A percentile compares a stretch with the other conserved stretches of the same genome.
Evolutionary conservation across 2,329 filamentous ascomycete species (phyloP).

Genomic region (Xylariaceae sp.): DNA sequence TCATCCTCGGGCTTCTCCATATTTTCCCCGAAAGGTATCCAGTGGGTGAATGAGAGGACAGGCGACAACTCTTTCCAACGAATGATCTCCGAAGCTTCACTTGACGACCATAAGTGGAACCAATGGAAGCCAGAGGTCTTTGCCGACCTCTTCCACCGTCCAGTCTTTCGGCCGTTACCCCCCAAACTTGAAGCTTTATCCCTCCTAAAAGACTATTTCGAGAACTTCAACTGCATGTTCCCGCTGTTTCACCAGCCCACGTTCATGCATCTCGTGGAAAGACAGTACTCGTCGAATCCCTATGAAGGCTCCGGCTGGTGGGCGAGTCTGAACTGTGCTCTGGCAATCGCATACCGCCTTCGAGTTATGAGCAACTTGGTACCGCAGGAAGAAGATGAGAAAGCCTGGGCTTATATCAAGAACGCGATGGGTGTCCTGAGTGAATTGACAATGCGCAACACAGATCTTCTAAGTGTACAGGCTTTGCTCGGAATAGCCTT

Average conservation of each 20-base stretch:
- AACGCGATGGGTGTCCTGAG: constrained; percentile 92
- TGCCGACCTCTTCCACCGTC: constrained; percentile 80
- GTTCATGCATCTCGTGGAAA: constrained; percentile 94
- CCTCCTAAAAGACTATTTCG: constrained; percentile 87
- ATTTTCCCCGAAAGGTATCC: constrained; percentile 94
- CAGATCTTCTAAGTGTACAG: constrained; percentile 90
- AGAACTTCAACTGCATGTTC: constrained; percentile 99
- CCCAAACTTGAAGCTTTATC: constrained; percentile 83
- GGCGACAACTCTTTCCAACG: constrained; percentile 92
- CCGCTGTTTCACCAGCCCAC: constrained; percentile 96
- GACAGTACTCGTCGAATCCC: constrained; percentile 86
- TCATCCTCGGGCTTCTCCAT: constrained; percentile 98
- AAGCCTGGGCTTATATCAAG: constrained; percentile 93
- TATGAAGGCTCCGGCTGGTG: constrained; percentile 97
- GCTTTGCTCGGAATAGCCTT: constrained; percentile 88
- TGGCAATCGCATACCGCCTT: constrained; percentile 89
- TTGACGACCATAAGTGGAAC: constrained; percentile 92
- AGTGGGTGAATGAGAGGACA: constrained; percentile 97
- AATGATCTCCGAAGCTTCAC: constrained; percentile 87
- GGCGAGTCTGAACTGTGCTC: constrained; percentile 88
- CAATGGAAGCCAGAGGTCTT: constrained; percentile 99
- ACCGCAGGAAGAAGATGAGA: constrained; percentile 83
- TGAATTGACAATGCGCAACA: constrained; percentile 92
- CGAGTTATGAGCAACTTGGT: constrained; percentile 94
- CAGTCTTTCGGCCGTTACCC: constrained; percentile 77